phyloP scores from a whole-genome alignment of 176 grass and related monocot genomes.

The Dendrocalamus sinicus region DNA sequence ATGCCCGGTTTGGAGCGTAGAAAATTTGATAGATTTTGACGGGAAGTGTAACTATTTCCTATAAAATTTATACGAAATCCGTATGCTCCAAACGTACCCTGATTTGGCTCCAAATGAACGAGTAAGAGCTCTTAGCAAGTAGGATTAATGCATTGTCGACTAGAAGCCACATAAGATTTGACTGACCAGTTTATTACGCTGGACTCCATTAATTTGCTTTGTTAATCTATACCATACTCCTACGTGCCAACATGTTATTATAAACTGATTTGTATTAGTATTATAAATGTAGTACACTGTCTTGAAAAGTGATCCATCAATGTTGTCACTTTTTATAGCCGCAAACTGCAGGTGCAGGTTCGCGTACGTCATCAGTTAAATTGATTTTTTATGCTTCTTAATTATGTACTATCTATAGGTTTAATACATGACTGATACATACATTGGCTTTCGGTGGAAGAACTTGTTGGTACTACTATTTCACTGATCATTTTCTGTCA shows the following conservation, averaged over 20 bases:
- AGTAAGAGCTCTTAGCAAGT: background rate
- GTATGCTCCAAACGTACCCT: background rate
- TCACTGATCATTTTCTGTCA: background rate
- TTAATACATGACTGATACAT: background rate
- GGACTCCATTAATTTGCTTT: slow-evolving; percentile 20
- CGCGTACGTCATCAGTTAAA: background rate
- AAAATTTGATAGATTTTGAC: background rate
- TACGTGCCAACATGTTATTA: background rate
- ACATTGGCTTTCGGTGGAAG: slow-evolving; percentile 1
- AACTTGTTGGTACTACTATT: background rate
- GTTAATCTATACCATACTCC: background rate
- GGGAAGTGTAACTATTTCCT: background rate
- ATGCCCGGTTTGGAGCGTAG: too few species aligned
- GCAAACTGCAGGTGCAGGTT: background rate
- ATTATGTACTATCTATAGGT: background rate
- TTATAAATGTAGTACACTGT: background rate
- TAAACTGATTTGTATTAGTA: background rate
- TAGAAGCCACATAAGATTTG: background rate
- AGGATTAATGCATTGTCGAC: background rate
- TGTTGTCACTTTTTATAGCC: slow-evolving; percentile 39
- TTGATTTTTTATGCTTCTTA: background rate
- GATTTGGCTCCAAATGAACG: background rate
- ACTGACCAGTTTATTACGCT: background rate
- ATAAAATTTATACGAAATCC: background rate
- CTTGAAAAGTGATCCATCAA: background rate